Percentiles rank a stretch among this genome's conserved stretches.
These are phyloP conservation scores for Peronosclerospora sorghi DNA, from an alignment of 352 stramenopile genomes.

Conservation along the genomic window DNA sequence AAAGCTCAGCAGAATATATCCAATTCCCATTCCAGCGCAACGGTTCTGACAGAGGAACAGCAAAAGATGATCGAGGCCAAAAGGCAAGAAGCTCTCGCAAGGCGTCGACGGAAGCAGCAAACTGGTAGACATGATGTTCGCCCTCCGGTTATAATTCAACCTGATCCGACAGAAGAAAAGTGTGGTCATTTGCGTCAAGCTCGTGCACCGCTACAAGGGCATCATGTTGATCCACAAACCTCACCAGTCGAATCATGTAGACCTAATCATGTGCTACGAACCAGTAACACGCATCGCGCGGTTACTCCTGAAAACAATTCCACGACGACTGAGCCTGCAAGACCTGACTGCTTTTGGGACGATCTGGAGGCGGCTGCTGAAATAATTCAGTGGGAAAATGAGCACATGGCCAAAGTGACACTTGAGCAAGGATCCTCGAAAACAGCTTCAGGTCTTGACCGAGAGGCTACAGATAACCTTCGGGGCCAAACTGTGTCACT, in stretches of 20 bases:
- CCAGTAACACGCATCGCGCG: slow-evolving; percentile 3
- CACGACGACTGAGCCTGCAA: neutral
- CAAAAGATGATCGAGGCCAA: slow-evolving; percentile 37
- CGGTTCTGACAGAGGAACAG: slow-evolving; percentile 44
- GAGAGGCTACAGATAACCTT: neutral
- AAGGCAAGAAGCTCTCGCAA: slow-evolving; percentile 45
- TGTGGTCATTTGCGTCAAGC: neutral
- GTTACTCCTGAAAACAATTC: slow-evolving; percentile 16
- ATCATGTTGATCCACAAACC: neutral
- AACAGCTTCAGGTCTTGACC: neutral
- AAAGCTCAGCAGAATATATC: too few relatives aligned
- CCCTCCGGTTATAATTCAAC: slow-evolving; percentile 2
- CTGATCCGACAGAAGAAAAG: neutral
- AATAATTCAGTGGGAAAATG: slow-evolving; percentile 44
- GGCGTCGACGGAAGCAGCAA: slow-evolving; percentile 21
- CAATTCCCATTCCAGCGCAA: too few relatives aligned
- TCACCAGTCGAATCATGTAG: slow-evolving; percentile 1
- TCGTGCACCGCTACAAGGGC: neutral
- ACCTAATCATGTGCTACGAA: neutral
- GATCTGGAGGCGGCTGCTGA: slow-evolving; percentile 41
- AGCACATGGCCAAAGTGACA: slow-evolving; percentile 22
- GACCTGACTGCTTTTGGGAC: slow-evolving; percentile 20
- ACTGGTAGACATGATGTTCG: neutral
- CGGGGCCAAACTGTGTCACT: too few relatives aligned
- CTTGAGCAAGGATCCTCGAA: slow-evolving; percentile 5